Percentiles rank a stretch among this genome's conserved stretches.
Conservation (phyloP, 352 stramenopile species). For the Globisporangium splendens region DNA sequence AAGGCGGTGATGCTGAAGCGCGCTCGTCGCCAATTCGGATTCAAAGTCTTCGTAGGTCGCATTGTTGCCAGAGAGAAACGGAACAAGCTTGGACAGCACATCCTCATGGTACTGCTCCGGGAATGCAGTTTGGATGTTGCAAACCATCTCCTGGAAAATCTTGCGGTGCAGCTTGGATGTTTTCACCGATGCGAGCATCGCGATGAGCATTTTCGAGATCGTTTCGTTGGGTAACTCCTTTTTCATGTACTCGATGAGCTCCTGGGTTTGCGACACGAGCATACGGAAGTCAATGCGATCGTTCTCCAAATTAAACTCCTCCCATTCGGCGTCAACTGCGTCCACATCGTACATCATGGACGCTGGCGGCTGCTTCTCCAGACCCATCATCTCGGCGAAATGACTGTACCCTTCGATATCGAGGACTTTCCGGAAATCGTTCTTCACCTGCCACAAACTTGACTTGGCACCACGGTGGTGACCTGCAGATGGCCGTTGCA, state of each 20-base stretch:
- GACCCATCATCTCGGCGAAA: constrained; percentile 74
- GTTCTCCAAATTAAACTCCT: constrained; percentile 83
- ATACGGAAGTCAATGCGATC: constrained; percentile 86
- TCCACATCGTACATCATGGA: constrained; percentile 20
- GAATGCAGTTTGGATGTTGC: constrained; percentile 79
- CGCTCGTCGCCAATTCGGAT: constrained; percentile 47
- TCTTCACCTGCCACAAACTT: constrained; percentile 80
- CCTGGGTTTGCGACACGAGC: constrained; percentile 61
- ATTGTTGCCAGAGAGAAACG: constrained; percentile 78
- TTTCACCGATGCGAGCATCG: constrained; percentile 82
- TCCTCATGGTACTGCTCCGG: constrained; percentile 59
- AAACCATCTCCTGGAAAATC: constrained; percentile 88
- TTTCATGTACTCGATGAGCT: constrained; percentile 64
- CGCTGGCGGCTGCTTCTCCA: constrained; percentile 34
- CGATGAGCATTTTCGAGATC: constrained; percentile 81
- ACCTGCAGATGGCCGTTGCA: constrained; percentile 44
- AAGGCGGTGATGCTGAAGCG: constrained; percentile 76
- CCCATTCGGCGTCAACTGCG: constrained; percentile 75
- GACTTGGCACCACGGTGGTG: constrained; percentile 61
- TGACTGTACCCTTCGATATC: constrained; percentile 69
- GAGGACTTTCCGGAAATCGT: constrained; percentile 75
- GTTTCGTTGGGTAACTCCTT: constrained; percentile 61
- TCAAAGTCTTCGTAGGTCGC: constrained; percentile 74
- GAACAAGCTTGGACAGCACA: constrained; percentile 63
- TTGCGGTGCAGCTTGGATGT: constrained; percentile 84